A percentile compares a stretch with the other conserved stretches of the same genome.
These are phyloP conservation scores for Diplosphaera chodatii DNA, from an alignment of 139 green algal genomes.

Conservation along the genomic window DNA sequence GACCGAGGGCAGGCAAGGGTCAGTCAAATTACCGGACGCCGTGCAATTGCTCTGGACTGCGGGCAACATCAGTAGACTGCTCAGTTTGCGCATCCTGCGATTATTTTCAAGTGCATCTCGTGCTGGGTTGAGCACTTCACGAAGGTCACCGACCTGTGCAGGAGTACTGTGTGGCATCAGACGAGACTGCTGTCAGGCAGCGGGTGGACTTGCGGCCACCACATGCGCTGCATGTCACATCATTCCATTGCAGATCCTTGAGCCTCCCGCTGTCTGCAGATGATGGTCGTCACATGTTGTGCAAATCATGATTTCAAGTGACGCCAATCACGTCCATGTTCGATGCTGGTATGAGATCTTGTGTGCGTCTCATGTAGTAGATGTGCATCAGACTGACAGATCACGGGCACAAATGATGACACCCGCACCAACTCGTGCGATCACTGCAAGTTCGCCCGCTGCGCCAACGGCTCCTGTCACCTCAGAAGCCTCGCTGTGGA, in stretches of 20 bases:
- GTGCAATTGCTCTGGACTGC: constrained; percentile 27
- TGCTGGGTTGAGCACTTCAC: background rate
- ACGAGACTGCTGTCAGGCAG: constrained; percentile 7
- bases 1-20: constrained; percentile 7
- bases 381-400: too few relatives aligned
- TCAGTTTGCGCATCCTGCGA: too few relatives aligned
- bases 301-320: too few relatives aligned
- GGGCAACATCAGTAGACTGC: too few relatives aligned
- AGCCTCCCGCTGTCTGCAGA: constrained; percentile 16
- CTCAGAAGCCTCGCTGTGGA: background rate
- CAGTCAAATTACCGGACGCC: constrained; percentile 12
- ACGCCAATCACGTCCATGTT: too few relatives aligned
- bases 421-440: background rate
- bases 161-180: constrained; percentile 12
- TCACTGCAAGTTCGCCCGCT: background rate
- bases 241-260: constrained; percentile 31
- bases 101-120: too few relatives aligned
- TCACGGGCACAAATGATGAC: too few relatives aligned
- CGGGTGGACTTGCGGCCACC: constrained; percentile 13
- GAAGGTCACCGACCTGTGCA: constrained; percentile 24
- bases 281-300: background rate
- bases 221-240: constrained; percentile 32
- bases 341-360: too few relatives aligned
- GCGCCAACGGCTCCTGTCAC: background rate
- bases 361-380: too few relatives aligned